Percentiles rank a stretch among this genome's conserved stretches.
Evolutionary conservation across 2,329 filamentous ascomycete genomes (phyloP).

Genomic region (Alternaria sp.): DNA sequence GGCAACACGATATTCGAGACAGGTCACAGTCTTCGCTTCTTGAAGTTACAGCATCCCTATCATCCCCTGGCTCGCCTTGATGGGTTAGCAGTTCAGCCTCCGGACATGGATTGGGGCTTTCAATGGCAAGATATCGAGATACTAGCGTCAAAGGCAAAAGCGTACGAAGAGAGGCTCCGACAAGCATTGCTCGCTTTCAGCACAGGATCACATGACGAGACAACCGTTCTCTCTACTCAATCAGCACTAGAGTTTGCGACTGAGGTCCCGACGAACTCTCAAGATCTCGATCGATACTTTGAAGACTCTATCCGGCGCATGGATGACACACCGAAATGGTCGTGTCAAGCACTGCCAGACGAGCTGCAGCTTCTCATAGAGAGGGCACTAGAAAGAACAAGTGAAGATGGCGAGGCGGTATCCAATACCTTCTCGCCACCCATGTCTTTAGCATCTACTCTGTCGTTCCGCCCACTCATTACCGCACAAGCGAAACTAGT

Average conservation of each 20-base stretch:
- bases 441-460: conserved; percentile 63
- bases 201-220: not conserved
- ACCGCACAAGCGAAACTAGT: conserved; percentile 76
- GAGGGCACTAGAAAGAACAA: conserved; percentile 18
- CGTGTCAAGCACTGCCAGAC: conserved; percentile 25
- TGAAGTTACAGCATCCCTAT: conserved; percentile 72
- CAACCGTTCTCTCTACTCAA: not conserved
- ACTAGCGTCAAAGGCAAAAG: conserved; percentile 66
- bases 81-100: conserved; percentile 59
- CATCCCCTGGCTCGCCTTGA: conserved; percentile 69
- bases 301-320: conserved; percentile 34
- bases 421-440: conserved; percentile 56
- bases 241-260: not conserved
- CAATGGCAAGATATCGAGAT: conserved; percentile 72
- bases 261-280: not conserved
- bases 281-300: conserved; percentile 32
- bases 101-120: conserved; percentile 71
- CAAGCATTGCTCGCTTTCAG: conserved; percentile 38
- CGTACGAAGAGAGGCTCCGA: conserved; percentile 56
- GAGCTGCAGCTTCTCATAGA: conserved; percentile 36
- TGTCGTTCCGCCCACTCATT: conserved; percentile 79
- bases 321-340: conserved; percentile 30
- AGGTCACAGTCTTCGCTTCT: conserved; percentile 75
- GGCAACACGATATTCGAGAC: conserved; percentile 78
- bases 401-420: not conserved